Evolutionary conservation across 2,329 filamentous ascomycete species (phyloP).

Genomic region (Fusarium goolgardi): DNA sequence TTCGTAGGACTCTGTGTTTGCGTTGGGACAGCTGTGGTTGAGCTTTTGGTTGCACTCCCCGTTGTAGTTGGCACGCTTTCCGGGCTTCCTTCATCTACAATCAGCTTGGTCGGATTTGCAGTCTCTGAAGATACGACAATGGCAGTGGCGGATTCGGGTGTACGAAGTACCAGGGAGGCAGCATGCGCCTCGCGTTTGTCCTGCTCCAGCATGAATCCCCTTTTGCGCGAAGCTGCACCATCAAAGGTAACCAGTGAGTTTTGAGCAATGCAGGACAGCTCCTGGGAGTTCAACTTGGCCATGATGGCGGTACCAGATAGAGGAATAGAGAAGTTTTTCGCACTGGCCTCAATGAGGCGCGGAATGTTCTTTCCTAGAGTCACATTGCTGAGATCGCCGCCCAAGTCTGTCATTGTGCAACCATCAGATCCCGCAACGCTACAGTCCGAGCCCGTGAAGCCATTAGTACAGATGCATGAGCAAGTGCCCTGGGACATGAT

Average conservation of each 20-base stretch:
- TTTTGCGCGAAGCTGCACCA: slow-evolving; percentile 59
- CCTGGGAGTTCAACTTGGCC: slow-evolving; percentile 78
- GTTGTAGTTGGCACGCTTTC: slow-evolving; percentile 24
- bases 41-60: slow-evolving; percentile 24
- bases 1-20: slow-evolving; percentile 27
- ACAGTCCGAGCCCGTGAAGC: slow-evolving; percentile 76
- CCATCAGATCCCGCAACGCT: slow-evolving; percentile 59
- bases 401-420: slow-evolving; percentile 64
- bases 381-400: slow-evolving; percentile 67
- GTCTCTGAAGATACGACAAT: slow-evolving; percentile 38
- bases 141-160: slow-evolving; percentile 20
- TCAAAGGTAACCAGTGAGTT: slow-evolving; percentile 91
- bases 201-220: slow-evolving; percentile 45
- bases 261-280: slow-evolving; percentile 83
- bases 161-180: slow-evolving; percentile 24
- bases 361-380: slow-evolving; percentile 86
- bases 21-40: slow-evolving; percentile 19
- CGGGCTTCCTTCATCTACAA: slow-evolving; percentile 41
- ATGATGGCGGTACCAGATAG: slow-evolving; percentile 77
- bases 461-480: slow-evolving; percentile 88
- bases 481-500: slow-evolving; percentile 76
- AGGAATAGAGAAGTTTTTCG: slow-evolving; percentile 78
- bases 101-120: slow-evolving; percentile 35
- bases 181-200: slow-evolving; percentile 28
- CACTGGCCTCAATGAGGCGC: slow-evolving; percentile 73